Base-by-base conservation (phyloP, 2,329 filamentous ascomycete genomes). In the Pseudogymnoascus sp. region DNA sequence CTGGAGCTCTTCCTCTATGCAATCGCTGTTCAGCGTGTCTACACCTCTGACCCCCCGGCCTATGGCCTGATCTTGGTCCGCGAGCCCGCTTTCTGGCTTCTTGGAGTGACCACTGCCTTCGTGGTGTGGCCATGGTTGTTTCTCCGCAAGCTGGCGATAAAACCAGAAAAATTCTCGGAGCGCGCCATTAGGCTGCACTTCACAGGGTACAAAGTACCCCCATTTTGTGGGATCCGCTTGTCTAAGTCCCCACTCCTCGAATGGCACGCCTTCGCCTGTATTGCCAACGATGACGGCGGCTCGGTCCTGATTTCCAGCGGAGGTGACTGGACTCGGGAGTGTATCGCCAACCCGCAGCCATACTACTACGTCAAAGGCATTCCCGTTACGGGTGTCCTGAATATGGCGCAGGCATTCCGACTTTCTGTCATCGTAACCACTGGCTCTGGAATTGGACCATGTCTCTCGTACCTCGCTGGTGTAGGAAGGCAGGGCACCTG, bases 181-280 rank as follows among this genome's bases (percentile, higher is more conserved):
- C 84, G 86, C 70, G 84, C 84, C 7, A 74, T 83, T 10, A 78
- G 80, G 7, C 76, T 87, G 4, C 77, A 81, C 65, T 80, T 85
- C 68, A 72, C 74, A 62, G 77, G 81, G 69, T 59, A 59, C 11
- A 75, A 76, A 36, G 74, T 75, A 17, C 59, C 62, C 1, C 74
- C 77, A 35, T 73, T 72, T 58, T 74, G 77, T 44, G 74, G 77
- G 62, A 76, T 77, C 59, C 76, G 79, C 50, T 71, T 84, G 2
- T 74, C 79, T 5, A 76, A 78, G 60, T 74, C 74, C 39, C 80
- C 81, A 0, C 69, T 83, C 37, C 74, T 74, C 17, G 81, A 85
- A 70, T 83, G 80, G 76, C 82, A 85, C 71, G 75, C 78, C 4
- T 85, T 85, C 68, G 82, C 82, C 26, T 81, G 79, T 5, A 83